Percentiles rank a stretch among this genome's conserved stretches.
These are phyloP conservation scores for Pythium diclinum DNA, from an alignment of 352 stramenopile genomes.

Conservation along the genomic window DNA sequence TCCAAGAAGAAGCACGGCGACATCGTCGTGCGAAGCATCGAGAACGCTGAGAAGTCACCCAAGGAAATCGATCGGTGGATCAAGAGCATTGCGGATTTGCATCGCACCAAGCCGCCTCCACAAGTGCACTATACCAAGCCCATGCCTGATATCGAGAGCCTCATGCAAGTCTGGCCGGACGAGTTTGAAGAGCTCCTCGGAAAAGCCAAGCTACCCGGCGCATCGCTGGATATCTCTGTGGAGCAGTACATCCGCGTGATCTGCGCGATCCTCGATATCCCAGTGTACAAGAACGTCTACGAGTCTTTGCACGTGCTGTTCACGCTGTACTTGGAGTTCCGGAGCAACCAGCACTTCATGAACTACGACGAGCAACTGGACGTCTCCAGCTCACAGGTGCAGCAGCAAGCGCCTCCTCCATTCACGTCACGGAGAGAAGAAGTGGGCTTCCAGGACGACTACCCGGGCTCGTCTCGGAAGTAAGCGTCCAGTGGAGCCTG, in stretches of 20 bases:
- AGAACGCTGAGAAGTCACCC: conserved; percentile 91
- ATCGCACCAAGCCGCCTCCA: conserved; percentile 90
- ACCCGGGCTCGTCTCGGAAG: conserved; percentile 38
- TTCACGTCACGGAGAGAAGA: conserved; percentile 39
- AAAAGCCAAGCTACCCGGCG: conserved; percentile 67
- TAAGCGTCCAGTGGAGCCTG: conserved; percentile 14
- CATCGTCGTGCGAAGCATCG: conserved; percentile 91
- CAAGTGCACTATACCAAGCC: conserved; percentile 92
- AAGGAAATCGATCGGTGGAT: conserved; percentile 95
- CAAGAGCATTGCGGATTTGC: conserved; percentile 93
- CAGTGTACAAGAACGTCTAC: conserved; percentile 93
- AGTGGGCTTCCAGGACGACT: conserved; percentile 32
- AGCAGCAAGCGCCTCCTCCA: conserved; percentile 26
- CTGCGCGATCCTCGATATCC: conserved; percentile 94
- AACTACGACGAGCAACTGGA: conserved; percentile 66
- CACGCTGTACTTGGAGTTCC: conserved; percentile 91
- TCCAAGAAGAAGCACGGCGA: conserved; percentile 94
- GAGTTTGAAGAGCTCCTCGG: conserved; percentile 79
- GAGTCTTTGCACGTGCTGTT: conserved; percentile 95
- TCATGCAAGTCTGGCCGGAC: conserved; percentile 93
- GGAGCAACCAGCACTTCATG: conserved; percentile 93
- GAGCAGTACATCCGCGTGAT: conserved; percentile 92
- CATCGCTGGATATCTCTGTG: conserved; percentile 89
- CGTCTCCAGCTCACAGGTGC: conserved; percentile 14
- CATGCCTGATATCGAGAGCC: conserved; percentile 94